phyloP scores from a whole-genome alignment of 1,284 basidiomycete species.

The Heterobasidion annosum region DNA sequence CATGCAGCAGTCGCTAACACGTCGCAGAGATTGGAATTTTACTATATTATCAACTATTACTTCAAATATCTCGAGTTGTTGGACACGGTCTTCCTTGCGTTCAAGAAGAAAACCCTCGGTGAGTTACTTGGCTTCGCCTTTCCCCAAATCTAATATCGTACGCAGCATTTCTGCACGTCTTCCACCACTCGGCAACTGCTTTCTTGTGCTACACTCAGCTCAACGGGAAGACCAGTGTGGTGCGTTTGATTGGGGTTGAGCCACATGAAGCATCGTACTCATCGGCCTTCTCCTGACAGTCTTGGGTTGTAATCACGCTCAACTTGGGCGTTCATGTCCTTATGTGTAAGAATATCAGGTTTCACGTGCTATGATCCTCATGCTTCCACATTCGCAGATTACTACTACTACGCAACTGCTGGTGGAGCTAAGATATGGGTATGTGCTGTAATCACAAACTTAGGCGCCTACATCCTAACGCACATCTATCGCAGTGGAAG shows the following conservation, averaged over 20 bases:
- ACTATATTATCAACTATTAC: constrained; percentile 98
- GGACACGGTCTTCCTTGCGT: constrained; percentile 94
- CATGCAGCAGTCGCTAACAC: not conserved
- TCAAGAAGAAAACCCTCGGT: constrained; percentile 98
- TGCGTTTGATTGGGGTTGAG: constrained; percentile 26
- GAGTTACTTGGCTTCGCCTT: constrained; percentile 17
- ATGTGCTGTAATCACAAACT: constrained; percentile 14
- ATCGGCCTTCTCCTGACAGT: constrained; percentile 36
- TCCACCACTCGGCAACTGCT: constrained; percentile 98
- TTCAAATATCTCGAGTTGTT: constrained; percentile 93
- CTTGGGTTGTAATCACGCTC: constrained; percentile 92
- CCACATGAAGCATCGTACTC: not conserved
- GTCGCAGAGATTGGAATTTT: constrained; percentile 74
- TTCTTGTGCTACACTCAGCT: constrained; percentile 92
- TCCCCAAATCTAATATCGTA: not conserved
- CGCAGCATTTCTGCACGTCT: constrained; percentile 92
- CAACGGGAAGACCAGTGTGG: constrained; percentile 86
- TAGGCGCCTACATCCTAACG: not conserved
- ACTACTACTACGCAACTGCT: constrained; percentile 96
- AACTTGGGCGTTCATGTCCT: constrained; percentile 95
- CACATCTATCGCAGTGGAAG: constrained; percentile 71
- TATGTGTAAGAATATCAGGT: constrained; percentile 70
- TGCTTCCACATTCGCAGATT: constrained; percentile 50
- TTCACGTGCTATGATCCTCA: not conserved
- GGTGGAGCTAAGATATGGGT: constrained; percentile 95